Evolutionary conservation across 441 rosid genomes (phyloP).

Genomic region (Mallotus repandus): DNA sequence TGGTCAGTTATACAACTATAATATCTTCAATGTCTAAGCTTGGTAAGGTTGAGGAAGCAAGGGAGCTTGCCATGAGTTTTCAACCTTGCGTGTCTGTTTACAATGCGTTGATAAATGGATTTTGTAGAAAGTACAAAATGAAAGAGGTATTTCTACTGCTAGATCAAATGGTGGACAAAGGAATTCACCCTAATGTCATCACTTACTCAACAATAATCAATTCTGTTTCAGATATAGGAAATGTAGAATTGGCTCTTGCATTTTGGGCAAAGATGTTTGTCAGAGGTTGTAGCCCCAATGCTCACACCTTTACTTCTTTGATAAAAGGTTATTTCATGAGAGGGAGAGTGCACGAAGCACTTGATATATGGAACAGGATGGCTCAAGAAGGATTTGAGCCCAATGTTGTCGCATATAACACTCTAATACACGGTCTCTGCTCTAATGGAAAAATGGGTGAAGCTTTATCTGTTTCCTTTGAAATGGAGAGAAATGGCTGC

Average conservation of each 20-base stretch:
- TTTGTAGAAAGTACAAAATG: slow-evolving; percentile 47
- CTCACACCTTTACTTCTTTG: slow-evolving; percentile 63
- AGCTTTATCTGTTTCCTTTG: slow-evolving; percentile 48
- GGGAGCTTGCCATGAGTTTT: slow-evolving; percentile 51
- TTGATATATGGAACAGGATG: slow-evolving; percentile 62
- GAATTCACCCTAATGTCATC: slow-evolving; percentile 61
- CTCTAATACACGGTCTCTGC: slow-evolving; percentile 68
- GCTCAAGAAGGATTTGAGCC: slow-evolving; percentile 48
- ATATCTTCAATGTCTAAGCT: slow-evolving; percentile 71
- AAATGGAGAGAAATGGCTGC: slow-evolving; percentile 59
- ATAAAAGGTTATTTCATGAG: slow-evolving; percentile 63
- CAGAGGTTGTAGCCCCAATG: slow-evolving; percentile 70
- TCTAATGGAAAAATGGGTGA: slow-evolving; percentile 44
- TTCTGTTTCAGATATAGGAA: slow-evolving; percentile 48
- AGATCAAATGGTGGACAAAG: slow-evolving; percentile 48
- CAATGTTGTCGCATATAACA: slow-evolving; percentile 61
- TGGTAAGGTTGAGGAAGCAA: slow-evolving; percentile 69
- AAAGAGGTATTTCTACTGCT: slow-evolving; percentile 53
- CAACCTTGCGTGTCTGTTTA: slow-evolving; percentile 54
- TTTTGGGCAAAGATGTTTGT: slow-evolving; percentile 62
- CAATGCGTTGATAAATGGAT: slow-evolving; percentile 71
- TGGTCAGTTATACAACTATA: slow-evolving; percentile 72
- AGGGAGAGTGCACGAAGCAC: slow-evolving; percentile 52
- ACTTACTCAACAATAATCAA: slow-evolving; percentile 70
- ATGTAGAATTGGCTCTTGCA: slow-evolving; percentile 56